Percentiles rank a stretch among this genome's conserved stretches.
phyloP scores from a whole-genome alignment of 225 moss, liverwort and hornwort genomes.

The Polytrichum formosum region DNA sequence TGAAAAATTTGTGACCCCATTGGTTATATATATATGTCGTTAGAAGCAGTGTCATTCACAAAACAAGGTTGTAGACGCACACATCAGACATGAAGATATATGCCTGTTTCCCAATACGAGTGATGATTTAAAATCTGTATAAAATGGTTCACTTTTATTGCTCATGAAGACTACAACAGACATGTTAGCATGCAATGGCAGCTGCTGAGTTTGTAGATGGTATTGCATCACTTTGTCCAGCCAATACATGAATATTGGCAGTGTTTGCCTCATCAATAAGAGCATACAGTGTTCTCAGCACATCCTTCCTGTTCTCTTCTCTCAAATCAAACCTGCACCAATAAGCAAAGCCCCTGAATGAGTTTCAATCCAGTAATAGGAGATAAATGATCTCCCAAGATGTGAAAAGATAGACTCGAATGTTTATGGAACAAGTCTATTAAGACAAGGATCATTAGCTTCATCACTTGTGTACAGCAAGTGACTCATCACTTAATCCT shows the following conservation, averaged over 20 bases:
- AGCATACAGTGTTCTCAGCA: slow-evolving; percentile 61
- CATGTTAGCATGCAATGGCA: slow-evolving; percentile 18
- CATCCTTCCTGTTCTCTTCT: slow-evolving; percentile 87
- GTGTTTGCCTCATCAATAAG: slow-evolving; percentile 75
- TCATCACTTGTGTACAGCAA: not conserved
- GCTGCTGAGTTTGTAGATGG: slow-evolving; percentile 2
- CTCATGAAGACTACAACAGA: not conserved
- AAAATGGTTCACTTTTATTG: not conserved
- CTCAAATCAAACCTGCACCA: slow-evolving; percentile 65
- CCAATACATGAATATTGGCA: slow-evolving; percentile 21
- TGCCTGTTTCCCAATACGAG: too few species aligned
- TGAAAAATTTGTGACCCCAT: too few species aligned
- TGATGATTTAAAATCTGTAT: too few species aligned
- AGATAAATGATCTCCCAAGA: too few species aligned
- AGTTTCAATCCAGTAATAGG: not conserved
- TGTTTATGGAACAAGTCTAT: too few species aligned
- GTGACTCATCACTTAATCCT: too few species aligned
- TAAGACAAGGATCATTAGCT: not conserved
- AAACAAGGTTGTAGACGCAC: too few species aligned
- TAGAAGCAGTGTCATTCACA: too few species aligned
- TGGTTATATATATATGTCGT: too few species aligned
- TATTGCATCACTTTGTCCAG: not conserved
- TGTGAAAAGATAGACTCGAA: too few species aligned
- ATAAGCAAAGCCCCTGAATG: not conserved
- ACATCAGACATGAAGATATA: too few species aligned